These are phyloP conservation scores for Arabidopsis arenosa DNA, from an alignment of 345 rosid genomes.

Conservation along the genomic window DNA sequence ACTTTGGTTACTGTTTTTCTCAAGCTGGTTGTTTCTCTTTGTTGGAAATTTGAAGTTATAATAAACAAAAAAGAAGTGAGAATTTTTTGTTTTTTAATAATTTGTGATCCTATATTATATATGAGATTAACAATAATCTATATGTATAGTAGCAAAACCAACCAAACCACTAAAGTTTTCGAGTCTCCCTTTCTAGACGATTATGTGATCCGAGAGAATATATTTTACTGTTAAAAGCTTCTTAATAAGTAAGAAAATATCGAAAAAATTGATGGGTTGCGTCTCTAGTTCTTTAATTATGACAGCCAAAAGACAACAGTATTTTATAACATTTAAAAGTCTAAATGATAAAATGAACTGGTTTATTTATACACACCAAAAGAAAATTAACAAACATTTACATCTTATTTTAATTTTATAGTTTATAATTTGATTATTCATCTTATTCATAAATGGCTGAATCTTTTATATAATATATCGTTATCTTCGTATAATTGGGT, in stretches of 20 bases:
- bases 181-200: no score
- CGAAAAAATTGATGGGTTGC: no score
- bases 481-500: neutral
- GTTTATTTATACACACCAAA: neutral
- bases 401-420: neutral
- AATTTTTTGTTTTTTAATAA: neutral
- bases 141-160: no score
- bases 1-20: neutral
- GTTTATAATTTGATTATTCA: neutral
- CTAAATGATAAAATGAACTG: no score
- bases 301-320: neutral
- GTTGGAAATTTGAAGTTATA: neutral
- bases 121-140: no score
- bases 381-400: neutral
- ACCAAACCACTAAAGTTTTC: no score
- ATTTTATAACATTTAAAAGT: no score
- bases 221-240: no score
- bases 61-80: neutral
- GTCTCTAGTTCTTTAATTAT: neutral
- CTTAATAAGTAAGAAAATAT: no score
- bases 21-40: neutral
- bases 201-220: no score
- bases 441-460: neutral
- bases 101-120: neutral
- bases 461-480: neutral